phyloP scores from a whole-genome alignment of 352 stramenopile genomes.

The Globisporangium paroecandrum region DNA sequence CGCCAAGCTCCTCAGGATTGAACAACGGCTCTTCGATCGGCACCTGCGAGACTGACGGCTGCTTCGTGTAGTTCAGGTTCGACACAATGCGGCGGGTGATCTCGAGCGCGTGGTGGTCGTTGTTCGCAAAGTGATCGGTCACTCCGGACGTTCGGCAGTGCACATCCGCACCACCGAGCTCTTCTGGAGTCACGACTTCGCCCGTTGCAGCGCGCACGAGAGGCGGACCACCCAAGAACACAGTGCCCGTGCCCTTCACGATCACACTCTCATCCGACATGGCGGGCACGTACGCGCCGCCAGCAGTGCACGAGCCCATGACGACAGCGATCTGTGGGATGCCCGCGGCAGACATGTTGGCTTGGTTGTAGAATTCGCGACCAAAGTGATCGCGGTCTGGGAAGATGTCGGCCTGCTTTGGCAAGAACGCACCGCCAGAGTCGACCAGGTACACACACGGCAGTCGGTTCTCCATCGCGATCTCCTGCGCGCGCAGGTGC shows the following conservation, averaged over 20 bases:
- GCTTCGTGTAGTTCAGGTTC: slow-evolving; percentile 74
- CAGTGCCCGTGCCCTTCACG: slow-evolving; percentile 94
- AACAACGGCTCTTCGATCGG: slow-evolving; percentile 65
- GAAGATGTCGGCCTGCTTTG: slow-evolving; percentile 96
- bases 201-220: slow-evolving; percentile 98
- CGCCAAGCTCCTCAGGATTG: slow-evolving; percentile 89
- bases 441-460: slow-evolving; percentile 98
- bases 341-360: slow-evolving; percentile 91
- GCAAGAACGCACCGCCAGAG: slow-evolving; percentile 94
- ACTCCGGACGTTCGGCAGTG: slow-evolving; percentile 91
- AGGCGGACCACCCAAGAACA: slow-evolving; percentile 97
- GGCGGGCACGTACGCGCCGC: slow-evolving; percentile 94
- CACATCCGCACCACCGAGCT: slow-evolving; percentile 93
- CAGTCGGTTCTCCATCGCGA: slow-evolving; percentile 94
- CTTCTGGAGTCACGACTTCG: slow-evolving; percentile 94
- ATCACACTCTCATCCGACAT: slow-evolving; percentile 99
- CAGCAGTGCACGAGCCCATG: slow-evolving; percentile 97
- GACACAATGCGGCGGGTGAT: slow-evolving; percentile 91
- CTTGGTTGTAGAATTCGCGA: slow-evolving; percentile 99
- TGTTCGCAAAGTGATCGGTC: slow-evolving; percentile 95
- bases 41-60: not conserved
- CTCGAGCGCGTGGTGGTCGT: slow-evolving; percentile 93
- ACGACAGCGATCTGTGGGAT: slow-evolving; percentile 98
- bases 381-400: slow-evolving; percentile 96
- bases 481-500: slow-evolving; percentile 92